Conservation (phyloP, 495 filamentous ascomycete species). For the Xanthoparmelia taractica region DNA sequence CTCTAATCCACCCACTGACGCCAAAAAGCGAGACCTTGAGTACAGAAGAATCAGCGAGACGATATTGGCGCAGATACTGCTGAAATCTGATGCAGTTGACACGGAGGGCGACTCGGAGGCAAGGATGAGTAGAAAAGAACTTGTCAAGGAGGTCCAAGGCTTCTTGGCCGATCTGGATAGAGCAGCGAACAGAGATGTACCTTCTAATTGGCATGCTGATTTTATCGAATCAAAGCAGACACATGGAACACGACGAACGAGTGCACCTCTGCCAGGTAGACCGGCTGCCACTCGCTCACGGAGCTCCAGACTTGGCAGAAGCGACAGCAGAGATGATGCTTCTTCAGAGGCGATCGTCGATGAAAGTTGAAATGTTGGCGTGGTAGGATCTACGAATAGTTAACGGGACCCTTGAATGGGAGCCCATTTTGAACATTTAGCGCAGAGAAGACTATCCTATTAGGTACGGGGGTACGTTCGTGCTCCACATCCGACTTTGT, state of each 20-base stretch:
- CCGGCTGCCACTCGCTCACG: neutral
- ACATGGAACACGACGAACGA: neutral
- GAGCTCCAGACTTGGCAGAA: neutral
- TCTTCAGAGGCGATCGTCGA: neutral
- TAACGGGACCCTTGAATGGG: neutral
- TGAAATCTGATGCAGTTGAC: conserved; percentile 74
- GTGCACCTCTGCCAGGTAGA: neutral
- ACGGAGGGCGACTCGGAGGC: neutral
- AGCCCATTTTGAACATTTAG: neutral
- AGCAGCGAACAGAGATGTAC: conserved; percentile 15
- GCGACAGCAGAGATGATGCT: neutral
- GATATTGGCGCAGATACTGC: conserved; percentile 66
- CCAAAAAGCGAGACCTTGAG: conserved; percentile 63
- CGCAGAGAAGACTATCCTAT: neutral
- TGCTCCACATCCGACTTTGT: no score
- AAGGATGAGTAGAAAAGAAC: conserved; percentile 2
- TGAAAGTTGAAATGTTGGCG: neutral
- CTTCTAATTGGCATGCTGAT: conserved; percentile 2
- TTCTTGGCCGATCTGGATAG: conserved; percentile 57
- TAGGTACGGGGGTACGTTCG: no score
- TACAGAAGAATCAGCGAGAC: conserved; percentile 72
- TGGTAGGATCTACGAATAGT: neutral
- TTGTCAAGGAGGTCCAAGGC: conserved; percentile 57
- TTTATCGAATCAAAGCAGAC: neutral
- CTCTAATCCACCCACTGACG: conserved; percentile 56